A percentile compares a stretch with the other conserved stretches of the same genome.
Evolutionary conservation across 345 rosid genomes (phyloP).

Genomic region (Euphorbia lathyris): DNA sequence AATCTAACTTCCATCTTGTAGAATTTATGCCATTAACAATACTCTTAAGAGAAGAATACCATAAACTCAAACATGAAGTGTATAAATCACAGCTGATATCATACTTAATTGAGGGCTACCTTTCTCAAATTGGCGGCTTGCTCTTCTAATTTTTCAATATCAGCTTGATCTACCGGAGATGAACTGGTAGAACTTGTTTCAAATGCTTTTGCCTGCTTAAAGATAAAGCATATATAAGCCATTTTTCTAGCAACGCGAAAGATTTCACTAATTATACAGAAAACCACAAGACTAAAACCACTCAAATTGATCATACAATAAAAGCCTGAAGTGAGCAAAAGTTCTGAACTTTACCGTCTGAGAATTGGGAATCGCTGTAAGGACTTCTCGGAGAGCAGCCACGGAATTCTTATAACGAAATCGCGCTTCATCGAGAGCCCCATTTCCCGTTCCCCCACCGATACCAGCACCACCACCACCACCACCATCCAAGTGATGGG

Average conservation of each 20-base stretch:
- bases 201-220: slow-evolving; percentile 53
- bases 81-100: not conserved
- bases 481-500: slow-evolving; percentile 46
- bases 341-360: slow-evolving; percentile 45
- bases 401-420: slow-evolving; percentile 75
- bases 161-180: slow-evolving; percentile 52
- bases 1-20: not conserved
- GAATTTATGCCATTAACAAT: not conserved
- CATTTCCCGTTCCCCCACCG: slow-evolving; percentile 52
- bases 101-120: slow-evolving; percentile 34
- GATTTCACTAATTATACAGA: not conserved
- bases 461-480: slow-evolving; percentile 40
- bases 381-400: slow-evolving; percentile 83
- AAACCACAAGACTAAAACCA: not conserved
- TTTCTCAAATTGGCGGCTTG: slow-evolving; percentile 64
- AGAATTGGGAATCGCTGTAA: slow-evolving; percentile 71
- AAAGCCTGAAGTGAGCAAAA: not conserved
- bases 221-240: not conserved
- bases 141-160: slow-evolving; percentile 68
- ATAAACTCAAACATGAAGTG: not conserved
- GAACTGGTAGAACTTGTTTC: slow-evolving; percentile 41
- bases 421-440: slow-evolving; percentile 83
- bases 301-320: not conserved
- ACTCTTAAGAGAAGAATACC: not conserved
- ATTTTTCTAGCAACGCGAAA: not conserved